Evolutionary conservation across 768 basidiomycete species (phyloP).

Genomic region (Pisolithus microcarpus): DNA sequence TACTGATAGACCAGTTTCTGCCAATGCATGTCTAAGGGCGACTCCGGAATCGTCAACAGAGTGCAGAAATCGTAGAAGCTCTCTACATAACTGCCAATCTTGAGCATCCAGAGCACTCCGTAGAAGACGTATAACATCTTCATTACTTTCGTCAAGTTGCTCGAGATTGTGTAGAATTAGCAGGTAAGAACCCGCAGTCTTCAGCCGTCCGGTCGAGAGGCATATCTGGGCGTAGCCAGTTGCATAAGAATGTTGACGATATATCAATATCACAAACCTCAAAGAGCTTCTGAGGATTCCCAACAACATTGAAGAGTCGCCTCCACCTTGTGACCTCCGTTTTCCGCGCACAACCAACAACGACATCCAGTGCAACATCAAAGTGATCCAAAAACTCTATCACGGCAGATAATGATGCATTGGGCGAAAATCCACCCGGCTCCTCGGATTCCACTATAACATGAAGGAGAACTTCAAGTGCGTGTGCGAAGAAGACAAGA

Average conservation of each 20-base stretch:
- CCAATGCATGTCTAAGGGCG: slow-evolving; percentile 57
- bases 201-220: slow-evolving; percentile 60
- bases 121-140: slow-evolving; percentile 76
- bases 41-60: slow-evolving; percentile 84
- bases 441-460: slow-evolving; percentile 86
- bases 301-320: slow-evolving; percentile 81
- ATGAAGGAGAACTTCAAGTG: slow-evolving; percentile 90
- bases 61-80: slow-evolving; percentile 85
- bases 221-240: slow-evolving; percentile 52
- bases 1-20: slow-evolving; percentile 37
- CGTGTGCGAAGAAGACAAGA: slow-evolving; percentile 89
- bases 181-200: slow-evolving; percentile 88
- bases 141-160: slow-evolving; percentile 69
- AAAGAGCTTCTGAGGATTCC: slow-evolving; percentile 84
- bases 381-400: slow-evolving; percentile 95
- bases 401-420: slow-evolving; percentile 49
- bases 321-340: slow-evolving; percentile 91
- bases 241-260: neutral
- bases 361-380: slow-evolving; percentile 83
- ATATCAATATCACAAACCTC: slow-evolving; percentile 52
- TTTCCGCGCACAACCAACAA: slow-evolving; percentile 93
- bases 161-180: slow-evolving; percentile 92
- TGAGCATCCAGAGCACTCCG: slow-evolving; percentile 65
- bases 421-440: slow-evolving; percentile 22
- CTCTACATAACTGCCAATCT: slow-evolving; percentile 88